phyloP scores from a whole-genome alignment of 2,329 filamentous ascomycete species.

The Clarireedia hainanense region DNA sequence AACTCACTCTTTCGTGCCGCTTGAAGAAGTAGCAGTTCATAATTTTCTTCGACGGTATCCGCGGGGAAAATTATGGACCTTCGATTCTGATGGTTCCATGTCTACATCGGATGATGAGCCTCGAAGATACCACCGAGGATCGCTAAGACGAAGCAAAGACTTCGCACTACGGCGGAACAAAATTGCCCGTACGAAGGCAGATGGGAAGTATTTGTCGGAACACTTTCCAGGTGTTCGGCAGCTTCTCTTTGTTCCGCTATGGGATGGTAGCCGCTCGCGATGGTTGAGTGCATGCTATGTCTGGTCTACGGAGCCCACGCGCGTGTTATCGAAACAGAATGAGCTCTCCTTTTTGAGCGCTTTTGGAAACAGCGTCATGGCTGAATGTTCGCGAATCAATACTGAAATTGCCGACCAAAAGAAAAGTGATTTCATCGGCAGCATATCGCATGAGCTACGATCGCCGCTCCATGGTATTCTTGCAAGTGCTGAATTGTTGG shows the following conservation, averaged over 20 bases:
- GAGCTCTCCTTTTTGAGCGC: slow-evolving; percentile 34
- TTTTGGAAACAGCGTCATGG: slow-evolving; percentile 45
- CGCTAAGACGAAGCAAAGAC: slow-evolving; percentile 8
- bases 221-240: slow-evolving; percentile 40
- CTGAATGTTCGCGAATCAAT: slow-evolving; percentile 46
- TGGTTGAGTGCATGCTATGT: slow-evolving; percentile 45
- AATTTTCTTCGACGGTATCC: slow-evolving; percentile 36
- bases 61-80: slow-evolving; percentile 40
- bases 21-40: slow-evolving; percentile 25
- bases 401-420: slow-evolving; percentile 43
- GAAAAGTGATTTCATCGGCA: slow-evolving; percentile 51
- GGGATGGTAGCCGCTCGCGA: slow-evolving; percentile 38
- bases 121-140: slow-evolving; percentile 2
- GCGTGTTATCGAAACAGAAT: slow-evolving; percentile 29
- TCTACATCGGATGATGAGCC: slow-evolving; percentile 38
- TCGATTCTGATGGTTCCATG: slow-evolving; percentile 35
- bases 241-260: slow-evolving; percentile 41
- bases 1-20: slow-evolving; percentile 19
- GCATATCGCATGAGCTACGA: slow-evolving; percentile 50
- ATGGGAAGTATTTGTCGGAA: slow-evolving; percentile 28
- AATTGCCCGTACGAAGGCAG: slow-evolving; percentile 17
- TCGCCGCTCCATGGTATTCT: slow-evolving; percentile 51
- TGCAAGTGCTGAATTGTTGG: slow-evolving; percentile 42
- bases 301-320: slow-evolving; percentile 31
- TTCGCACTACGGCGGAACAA: slow-evolving; percentile 10